Evolutionary conservation across 2,329 filamentous ascomycete genomes (phyloP).

Genomic region (Cercospora brassicicola): DNA sequence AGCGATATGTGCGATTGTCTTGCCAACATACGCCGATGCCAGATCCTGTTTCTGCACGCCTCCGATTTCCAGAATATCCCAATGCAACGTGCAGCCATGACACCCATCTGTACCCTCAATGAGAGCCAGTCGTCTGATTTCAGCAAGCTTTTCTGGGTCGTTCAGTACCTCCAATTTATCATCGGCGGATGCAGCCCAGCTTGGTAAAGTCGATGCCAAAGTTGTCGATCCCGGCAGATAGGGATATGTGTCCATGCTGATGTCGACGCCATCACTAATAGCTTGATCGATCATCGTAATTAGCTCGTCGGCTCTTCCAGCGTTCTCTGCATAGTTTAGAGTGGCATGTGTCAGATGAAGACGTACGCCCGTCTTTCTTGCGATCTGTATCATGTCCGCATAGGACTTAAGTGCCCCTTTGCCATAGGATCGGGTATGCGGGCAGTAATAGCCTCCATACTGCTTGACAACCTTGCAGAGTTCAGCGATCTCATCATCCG

Average conservation of each 20-base stretch:
- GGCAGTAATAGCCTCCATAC: slow-evolving; percentile 34
- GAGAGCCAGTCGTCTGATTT: slow-evolving; percentile 30
- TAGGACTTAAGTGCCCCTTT: slow-evolving; percentile 34
- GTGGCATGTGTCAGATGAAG: slow-evolving; percentile 36
- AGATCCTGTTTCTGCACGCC: slow-evolving; percentile 29
- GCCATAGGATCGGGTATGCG: slow-evolving; percentile 34
- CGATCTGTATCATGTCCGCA: slow-evolving; percentile 33
- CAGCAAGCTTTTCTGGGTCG: slow-evolving; percentile 24
- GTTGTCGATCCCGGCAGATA: slow-evolving; percentile 35
- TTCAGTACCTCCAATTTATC: slow-evolving; percentile 29
- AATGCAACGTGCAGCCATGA: slow-evolving; percentile 33
- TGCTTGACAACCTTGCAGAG: slow-evolving; percentile 32
- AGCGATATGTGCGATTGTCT: slow-evolving; percentile 33
- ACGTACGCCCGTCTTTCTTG: slow-evolving; percentile 31
- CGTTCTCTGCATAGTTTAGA: slow-evolving; percentile 35
- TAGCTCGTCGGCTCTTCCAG: slow-evolving; percentile 31
- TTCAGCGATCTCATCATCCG: slow-evolving; percentile 29
- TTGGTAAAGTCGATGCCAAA: slow-evolving; percentile 29
- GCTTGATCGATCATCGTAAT: slow-evolving; percentile 33
- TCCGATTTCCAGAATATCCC: slow-evolving; percentile 34
- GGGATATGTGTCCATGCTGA: slow-evolving; percentile 34
- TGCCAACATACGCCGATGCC: slow-evolving; percentile 28
- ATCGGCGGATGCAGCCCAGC: slow-evolving; percentile 29
- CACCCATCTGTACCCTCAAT: slow-evolving; percentile 33
- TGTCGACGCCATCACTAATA: slow-evolving; percentile 28